Evolutionary conservation across 2,329 filamentous ascomycete species (phyloP).

Genomic region (Thelonectria blattea): DNA sequence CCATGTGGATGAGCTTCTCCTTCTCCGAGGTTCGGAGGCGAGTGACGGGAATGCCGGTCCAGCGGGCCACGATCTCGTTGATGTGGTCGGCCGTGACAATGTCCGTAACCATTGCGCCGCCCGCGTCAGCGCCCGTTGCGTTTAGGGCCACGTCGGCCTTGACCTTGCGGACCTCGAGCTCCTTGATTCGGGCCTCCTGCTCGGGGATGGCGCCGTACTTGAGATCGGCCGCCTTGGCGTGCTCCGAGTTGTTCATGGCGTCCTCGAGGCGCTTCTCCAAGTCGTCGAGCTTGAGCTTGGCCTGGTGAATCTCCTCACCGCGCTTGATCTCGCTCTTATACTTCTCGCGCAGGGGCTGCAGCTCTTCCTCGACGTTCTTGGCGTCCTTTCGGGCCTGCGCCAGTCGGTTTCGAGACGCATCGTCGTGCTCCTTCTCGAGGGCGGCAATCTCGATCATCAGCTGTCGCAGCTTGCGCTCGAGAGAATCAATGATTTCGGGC

Average conservation of each 20-base stretch:
- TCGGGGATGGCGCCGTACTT: constrained; percentile 98
- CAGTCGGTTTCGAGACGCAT: constrained; percentile 85
- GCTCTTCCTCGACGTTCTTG: constrained; percentile 91
- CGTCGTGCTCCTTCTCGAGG: constrained; percentile 90
- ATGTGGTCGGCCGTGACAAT: constrained; percentile 97
- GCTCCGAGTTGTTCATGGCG: constrained; percentile 85
- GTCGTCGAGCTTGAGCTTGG: constrained; percentile 92
- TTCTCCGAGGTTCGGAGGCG: constrained; percentile 94
- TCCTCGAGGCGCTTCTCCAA: constrained; percentile 92
- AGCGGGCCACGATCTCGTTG: constrained; percentile 95
- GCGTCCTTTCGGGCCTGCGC: constrained; percentile 86
- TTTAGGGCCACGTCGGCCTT: constrained; percentile 76
- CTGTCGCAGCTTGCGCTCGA: constrained; percentile 89
- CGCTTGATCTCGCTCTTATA: constrained; percentile 93
- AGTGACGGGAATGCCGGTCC: constrained; percentile 98
- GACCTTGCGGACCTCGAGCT: constrained; percentile 81
- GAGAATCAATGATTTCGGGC: constrained; percentile 91
- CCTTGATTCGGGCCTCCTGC: constrained; percentile 78
- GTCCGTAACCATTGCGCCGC: constrained; percentile 83
- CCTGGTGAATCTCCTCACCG: constrained; percentile 89
- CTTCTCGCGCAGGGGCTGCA: constrained; percentile 90
- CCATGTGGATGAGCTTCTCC: constrained; percentile 98
- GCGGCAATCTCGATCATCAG: constrained; percentile 98
- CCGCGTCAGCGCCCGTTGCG: constrained; percentile 59
- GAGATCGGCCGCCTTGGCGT: constrained; percentile 87